Evolutionary conservation across 2,329 filamentous ascomycete species (phyloP).

Genomic region (Nemania sp.): DNA sequence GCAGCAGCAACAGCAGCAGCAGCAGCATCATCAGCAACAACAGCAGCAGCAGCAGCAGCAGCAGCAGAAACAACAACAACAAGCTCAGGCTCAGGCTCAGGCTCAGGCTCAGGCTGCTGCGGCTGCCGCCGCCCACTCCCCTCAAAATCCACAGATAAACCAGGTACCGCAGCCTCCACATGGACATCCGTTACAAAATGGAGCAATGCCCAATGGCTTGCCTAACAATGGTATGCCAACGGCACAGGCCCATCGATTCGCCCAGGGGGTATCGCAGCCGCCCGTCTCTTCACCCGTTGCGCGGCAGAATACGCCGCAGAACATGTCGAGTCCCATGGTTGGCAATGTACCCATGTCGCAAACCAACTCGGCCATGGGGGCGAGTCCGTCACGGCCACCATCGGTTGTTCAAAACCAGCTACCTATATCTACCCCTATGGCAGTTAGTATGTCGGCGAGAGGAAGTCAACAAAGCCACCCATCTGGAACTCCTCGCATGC

Average conservation of each 20-base stretch:
- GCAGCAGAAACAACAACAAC: conserved; percentile 46
- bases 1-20: conserved; percentile 41
- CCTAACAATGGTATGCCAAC: conserved; percentile 48
- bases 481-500: conserved; percentile 66
- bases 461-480: conserved; percentile 70
- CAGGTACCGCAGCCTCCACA: conserved; percentile 46
- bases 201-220: conserved; percentile 44
- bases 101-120: conserved; percentile 40
- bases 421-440: conserved; percentile 63
- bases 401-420: conserved; percentile 66
- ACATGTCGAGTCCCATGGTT: conserved; percentile 69
- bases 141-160: conserved; percentile 36
- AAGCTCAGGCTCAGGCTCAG: conserved; percentile 14
- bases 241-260: conserved; percentile 54
- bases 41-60: conserved; percentile 12
- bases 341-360: conserved; percentile 66
- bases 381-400: conserved; percentile 67
- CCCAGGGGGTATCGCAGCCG: conserved; percentile 62
- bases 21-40: conserved; percentile 13
- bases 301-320: conserved; percentile 66
- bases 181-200: conserved; percentile 50
- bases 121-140: conserved; percentile 41
- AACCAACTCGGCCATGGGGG: conserved; percentile 69
- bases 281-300: conserved; percentile 70
- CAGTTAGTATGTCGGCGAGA: conserved; percentile 65